Base-by-base conservation (phyloP, 768 basidiomycete species). In the Russula griseocarnosa region DNA sequence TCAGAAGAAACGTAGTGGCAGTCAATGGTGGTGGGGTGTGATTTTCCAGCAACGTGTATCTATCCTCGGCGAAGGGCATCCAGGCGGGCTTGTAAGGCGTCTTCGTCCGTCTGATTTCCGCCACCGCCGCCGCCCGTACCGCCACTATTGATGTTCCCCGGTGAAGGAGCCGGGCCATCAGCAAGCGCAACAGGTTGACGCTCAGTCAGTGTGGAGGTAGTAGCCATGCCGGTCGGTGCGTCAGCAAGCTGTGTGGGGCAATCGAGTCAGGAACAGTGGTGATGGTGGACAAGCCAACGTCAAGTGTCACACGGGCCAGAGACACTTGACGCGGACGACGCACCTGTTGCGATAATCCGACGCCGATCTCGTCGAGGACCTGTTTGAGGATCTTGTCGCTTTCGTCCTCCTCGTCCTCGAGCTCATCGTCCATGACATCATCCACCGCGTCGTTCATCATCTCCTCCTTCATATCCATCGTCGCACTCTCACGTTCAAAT, bases 381-480 rank as follows among this genome's bases (percentile, higher is more conserved):
- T 98, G 87, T 72, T 89, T 94, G 69, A 99, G 75, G 66, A 99
- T 95, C 79, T 91, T 90, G 73, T 98, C 95, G 16, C 94, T 87
- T 72, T 98, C 97, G 66, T 89, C 90, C 69, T 98, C 97, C 75
- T 98, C 96, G 56, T 96, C 96, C 70, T 95, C 95, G 34, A 76
- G 76, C 16, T 94, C 94, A 36, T 90, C 88, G 67, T 95, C 92
- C 89, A 98, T 96, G 55, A 90, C 95, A 70, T 98, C 96, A 75
- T 98, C 97, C 18, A 98, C 90, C 16, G 94, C 90, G 65, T 98
- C 97, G 24, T 91, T 92, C 97, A 98, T 99, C 92, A 98, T 98
- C 74, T 97, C 96, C 76, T 98, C 97, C 75, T 98, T 99, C 97
- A 99, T 98, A 76, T 99, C 97, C 97, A 99, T 99, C 77, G 88